Evolutionary conservation across 257 asterid species (phyloP).

Genomic region (Buddleja alternifolia): DNA sequence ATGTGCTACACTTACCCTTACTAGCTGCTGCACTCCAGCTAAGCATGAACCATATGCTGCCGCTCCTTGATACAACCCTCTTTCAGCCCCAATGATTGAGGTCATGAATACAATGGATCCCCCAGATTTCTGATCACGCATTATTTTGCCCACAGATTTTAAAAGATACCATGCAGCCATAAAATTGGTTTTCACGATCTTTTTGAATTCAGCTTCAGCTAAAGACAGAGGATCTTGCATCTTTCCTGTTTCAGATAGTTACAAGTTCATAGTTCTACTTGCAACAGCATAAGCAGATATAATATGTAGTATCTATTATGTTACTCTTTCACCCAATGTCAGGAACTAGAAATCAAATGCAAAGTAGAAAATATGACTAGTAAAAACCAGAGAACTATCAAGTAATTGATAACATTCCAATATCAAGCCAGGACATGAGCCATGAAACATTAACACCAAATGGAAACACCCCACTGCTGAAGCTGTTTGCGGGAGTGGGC

Average conservation of each 20-base stretch:
- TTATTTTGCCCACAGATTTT: slow-evolving; percentile 66
- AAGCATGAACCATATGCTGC: slow-evolving; percentile 95
- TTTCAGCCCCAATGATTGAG: slow-evolving; percentile 78
- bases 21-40: slow-evolving; percentile 91
- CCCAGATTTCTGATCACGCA: slow-evolving; percentile 83
- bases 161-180: slow-evolving; percentile 85
- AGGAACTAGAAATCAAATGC: too few species aligned
- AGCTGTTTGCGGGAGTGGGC: too few species aligned
- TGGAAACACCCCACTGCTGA: too few species aligned
- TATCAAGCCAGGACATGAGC: too few species aligned
- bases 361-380: too few species aligned
- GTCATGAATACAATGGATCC: slow-evolving; percentile 85
- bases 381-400: too few species aligned
- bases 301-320: too few species aligned
- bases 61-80: slow-evolving; percentile 93
- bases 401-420: too few species aligned
- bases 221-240: slow-evolving; percentile 76
- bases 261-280: slow-evolving; percentile 15
- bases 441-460: too few species aligned
- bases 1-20: slow-evolving; percentile 58
- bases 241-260: slow-evolving; percentile 64
- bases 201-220: slow-evolving; percentile 69
- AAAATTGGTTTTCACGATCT: slow-evolving; percentile 71
- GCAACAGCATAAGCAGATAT: not conserved
- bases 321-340: too few species aligned